Conservation (phyloP, 2,329 filamentous ascomycete genomes). For the Stachybotrys elegans region DNA sequence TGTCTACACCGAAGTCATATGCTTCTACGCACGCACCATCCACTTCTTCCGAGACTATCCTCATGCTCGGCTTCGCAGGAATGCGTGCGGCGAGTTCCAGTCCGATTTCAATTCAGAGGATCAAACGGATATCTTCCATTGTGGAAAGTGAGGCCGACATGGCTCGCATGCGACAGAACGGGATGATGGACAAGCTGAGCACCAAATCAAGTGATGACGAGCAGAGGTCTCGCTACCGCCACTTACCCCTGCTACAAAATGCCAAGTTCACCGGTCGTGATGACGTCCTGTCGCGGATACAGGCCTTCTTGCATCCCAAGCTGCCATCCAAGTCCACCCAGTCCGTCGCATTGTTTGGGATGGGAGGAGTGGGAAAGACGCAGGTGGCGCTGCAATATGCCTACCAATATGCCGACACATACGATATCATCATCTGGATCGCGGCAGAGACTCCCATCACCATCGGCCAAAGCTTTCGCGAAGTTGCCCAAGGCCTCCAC, state of each 20-base stretch:
- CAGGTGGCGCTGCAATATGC: conserved; percentile 22
- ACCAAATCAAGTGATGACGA: conserved; percentile 6
- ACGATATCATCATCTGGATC: conserved; percentile 17
- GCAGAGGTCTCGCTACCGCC: conserved; percentile 7
- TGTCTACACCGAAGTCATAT: conserved; percentile 24
- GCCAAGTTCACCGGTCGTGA: conserved; percentile 5
- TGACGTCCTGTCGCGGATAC: conserved; percentile 6
- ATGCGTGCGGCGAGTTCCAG: conserved; percentile 16
- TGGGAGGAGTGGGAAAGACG: conserved; percentile 25
- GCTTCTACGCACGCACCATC: conserved; percentile 24
- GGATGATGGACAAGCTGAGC: conserved; percentile 10
- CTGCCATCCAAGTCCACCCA: conserved; percentile 3
- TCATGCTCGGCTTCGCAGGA: conserved; percentile 15
- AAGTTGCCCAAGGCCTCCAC: conserved; percentile 9
- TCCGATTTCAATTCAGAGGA: conserved; percentile 17
- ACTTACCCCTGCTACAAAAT: conserved; percentile 7
- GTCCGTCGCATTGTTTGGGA: conserved; percentile 22
- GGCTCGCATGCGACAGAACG: conserved; percentile 19
- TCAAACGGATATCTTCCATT: conserved; percentile 17
- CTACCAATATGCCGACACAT: conserved; percentile 13
- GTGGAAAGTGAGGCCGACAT: conserved; percentile 22
- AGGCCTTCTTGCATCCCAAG: conserved; percentile 2
- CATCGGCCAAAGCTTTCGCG: conserved; percentile 16
- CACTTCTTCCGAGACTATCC: conserved; percentile 23
- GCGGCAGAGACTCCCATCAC: conserved; percentile 13